Conservation (phyloP, 2,329 filamentous ascomycete species). For the Myriosclerotinia duriaeana region DNA sequence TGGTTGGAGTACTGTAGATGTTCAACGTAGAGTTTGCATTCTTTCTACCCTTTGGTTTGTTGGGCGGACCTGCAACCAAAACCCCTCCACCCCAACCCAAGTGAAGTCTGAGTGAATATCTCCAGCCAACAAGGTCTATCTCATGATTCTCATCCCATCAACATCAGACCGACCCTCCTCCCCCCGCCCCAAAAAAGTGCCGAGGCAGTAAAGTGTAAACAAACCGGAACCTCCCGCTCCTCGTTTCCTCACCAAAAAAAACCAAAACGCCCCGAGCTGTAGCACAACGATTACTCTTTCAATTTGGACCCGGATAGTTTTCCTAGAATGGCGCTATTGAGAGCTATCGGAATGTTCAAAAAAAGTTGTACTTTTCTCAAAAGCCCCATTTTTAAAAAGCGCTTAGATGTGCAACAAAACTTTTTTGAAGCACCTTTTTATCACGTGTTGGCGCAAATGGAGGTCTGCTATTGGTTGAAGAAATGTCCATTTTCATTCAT, state of each 20-base stretch:
- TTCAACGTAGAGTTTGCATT: no score
- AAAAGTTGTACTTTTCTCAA: background rate
- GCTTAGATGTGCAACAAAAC: slow-evolving; percentile 13
- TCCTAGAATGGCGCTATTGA: slow-evolving; percentile 11
- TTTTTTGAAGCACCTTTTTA: background rate
- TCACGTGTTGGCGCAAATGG: slow-evolving; percentile 4
- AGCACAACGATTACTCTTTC: background rate
- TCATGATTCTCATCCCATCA: background rate
- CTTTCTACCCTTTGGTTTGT: no score
- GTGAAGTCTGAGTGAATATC: slow-evolving; percentile 7
- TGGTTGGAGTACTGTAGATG: no score
- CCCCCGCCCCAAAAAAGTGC: background rate
- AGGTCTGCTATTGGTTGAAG: background rate
- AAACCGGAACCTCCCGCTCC: slow-evolving; percentile 9
- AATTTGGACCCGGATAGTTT: slow-evolving; percentile 6
- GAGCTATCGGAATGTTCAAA: slow-evolving; percentile 1
- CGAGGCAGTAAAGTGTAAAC: background rate
- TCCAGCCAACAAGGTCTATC: background rate
- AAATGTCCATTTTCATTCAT: background rate
- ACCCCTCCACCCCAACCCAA: background rate
- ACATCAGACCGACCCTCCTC: background rate
- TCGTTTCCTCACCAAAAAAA: slow-evolving; percentile 1
- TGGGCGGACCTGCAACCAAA: slow-evolving; percentile 4
- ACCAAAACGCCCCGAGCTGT: slow-evolving; percentile 8
- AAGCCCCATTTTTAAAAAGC: background rate